These are phyloP conservation scores for Daldinia loculata DNA, from an alignment of 495 filamentous ascomycete genomes.

Conservation along the genomic window DNA sequence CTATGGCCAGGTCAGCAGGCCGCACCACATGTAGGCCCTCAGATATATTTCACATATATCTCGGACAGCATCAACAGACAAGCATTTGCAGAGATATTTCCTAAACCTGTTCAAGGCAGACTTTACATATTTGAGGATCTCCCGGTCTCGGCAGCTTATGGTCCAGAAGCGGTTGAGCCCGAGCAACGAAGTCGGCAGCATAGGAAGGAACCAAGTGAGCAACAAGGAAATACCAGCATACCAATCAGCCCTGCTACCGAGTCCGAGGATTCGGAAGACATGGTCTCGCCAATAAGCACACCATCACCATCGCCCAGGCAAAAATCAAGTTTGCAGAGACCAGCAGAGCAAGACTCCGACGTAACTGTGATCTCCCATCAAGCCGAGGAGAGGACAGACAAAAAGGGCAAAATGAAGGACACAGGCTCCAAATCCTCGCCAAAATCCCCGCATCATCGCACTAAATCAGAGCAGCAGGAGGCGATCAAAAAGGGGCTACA, in stretches of 20 bases:
- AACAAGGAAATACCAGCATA: neutral
- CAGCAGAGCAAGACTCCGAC: neutral
- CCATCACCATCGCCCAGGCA: neutral
- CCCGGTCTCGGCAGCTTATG: neutral
- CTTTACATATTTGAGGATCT: constrained; percentile 5
- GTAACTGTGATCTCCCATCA: no score
- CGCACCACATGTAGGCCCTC: neutral
- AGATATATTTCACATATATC: constrained; percentile 8
- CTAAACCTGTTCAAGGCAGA: neutral
- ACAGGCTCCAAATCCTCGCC: no score
- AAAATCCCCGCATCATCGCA: no score
- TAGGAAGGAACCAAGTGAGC: neutral
- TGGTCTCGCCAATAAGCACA: neutral
- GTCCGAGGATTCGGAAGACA: neutral
- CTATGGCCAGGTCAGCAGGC: neutral
- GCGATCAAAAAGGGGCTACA: no score
- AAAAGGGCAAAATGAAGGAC: no score
- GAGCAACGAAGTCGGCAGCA: neutral
- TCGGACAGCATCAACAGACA: neutral
- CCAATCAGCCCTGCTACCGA: neutral
- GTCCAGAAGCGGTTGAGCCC: neutral
- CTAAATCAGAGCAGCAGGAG: no score
- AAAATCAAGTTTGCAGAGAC: neutral
- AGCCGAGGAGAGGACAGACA: no score
- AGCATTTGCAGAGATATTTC: neutral